Evolutionary conservation across 805 yeast species (phyloP).

Genomic region (Yamadazyma olivae): DNA sequence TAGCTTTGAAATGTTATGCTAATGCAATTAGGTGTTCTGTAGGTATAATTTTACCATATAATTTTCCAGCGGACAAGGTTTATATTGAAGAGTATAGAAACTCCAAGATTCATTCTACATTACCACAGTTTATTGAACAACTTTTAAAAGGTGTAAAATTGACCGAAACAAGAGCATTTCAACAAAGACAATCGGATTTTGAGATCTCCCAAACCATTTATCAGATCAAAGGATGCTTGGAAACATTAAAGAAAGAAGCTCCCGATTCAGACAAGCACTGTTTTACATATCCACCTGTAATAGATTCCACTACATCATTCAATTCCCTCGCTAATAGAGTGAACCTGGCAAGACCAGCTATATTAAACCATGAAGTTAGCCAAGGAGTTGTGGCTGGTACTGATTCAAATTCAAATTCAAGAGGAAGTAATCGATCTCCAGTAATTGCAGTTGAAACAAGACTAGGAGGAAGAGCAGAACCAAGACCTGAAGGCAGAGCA

Average conservation of each 20-base stretch:
- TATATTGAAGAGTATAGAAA: slow-evolving; percentile 17
- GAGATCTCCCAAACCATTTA: slow-evolving; percentile 15
- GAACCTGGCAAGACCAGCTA: slow-evolving; percentile 31
- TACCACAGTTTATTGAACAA: slow-evolving; percentile 39
- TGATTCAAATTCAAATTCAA: slow-evolving; percentile 2
- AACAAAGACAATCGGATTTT: slow-evolving; percentile 23
- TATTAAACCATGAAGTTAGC: slow-evolving; percentile 35
- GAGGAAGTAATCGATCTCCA: neutral
- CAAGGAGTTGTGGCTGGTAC: slow-evolving; percentile 29
- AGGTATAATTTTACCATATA: slow-evolving; percentile 30
- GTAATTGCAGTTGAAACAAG: slow-evolving; percentile 8
- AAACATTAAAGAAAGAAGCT: slow-evolving; percentile 8
- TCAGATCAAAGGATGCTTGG: slow-evolving; percentile 2
- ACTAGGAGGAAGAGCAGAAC: neutral
- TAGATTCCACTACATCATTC: slow-evolving; percentile 18
- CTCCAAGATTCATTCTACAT: slow-evolving; percentile 19
- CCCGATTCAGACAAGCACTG: slow-evolving; percentile 23
- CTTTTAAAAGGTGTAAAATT: slow-evolving; percentile 30
- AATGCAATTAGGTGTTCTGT: slow-evolving; percentile 25
- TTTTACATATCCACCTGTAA: slow-evolving; percentile 24
- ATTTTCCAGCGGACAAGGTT: slow-evolving; percentile 10
- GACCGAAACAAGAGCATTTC: slow-evolving; percentile 36
- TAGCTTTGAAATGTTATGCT: slow-evolving; percentile 31
- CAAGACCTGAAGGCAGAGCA: slow-evolving; percentile 4
- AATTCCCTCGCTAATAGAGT: slow-evolving; percentile 27